Base-by-base conservation (phyloP, 2,329 filamentous ascomycete species). In the Coleophoma cylindrospora region DNA sequence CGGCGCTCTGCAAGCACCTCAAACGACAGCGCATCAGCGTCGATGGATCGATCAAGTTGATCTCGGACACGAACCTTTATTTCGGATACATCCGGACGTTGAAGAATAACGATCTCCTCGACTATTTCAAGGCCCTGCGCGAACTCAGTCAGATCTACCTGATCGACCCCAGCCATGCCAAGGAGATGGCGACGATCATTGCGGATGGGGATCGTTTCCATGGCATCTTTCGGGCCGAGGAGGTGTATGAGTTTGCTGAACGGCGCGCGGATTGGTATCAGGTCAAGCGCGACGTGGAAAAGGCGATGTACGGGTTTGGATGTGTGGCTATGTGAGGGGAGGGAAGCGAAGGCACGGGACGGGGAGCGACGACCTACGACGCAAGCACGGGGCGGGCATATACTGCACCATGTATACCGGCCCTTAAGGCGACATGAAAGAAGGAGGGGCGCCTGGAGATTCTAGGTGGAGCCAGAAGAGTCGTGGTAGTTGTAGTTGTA, bases 211-310 rank as follows among this genome's bases (percentile, higher is more conserved):
- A 92, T 64, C 81, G 92, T 2, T 99, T 97, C 66, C 81, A 88
- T 22, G 94, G 94, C 12, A 88, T 99, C 45, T 96, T 97, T 64
- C 80, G 91, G 17, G 89, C 92, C 0, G 94, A 99, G 68, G 94
- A 99, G 73, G 94, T 97, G 3, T 96, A 96, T 63, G 92, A 97
- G 73, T 99, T 95, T 72, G 94, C 92, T 1, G 91, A 96, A 70
- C 76, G 94, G 58, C 76, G 94, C 59, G 91, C 91, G 45, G 94
- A 99, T 71, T 99, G 94, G 94, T 96, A 94, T 66, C 79, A 86
- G 60, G 89, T 99, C 11, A 87, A 87, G 72, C 83, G 81, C 56
- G 83, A 91, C 55, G 94, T 99, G 6, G 94, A 99, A 74, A 86
- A 88, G 70, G 91, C 91, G 54, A 96, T 99, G 91, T 97, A 96